Evolutionary conservation across 768 basidiomycete genomes (phyloP).

Genomic region (Suillus ampliporus): DNA sequence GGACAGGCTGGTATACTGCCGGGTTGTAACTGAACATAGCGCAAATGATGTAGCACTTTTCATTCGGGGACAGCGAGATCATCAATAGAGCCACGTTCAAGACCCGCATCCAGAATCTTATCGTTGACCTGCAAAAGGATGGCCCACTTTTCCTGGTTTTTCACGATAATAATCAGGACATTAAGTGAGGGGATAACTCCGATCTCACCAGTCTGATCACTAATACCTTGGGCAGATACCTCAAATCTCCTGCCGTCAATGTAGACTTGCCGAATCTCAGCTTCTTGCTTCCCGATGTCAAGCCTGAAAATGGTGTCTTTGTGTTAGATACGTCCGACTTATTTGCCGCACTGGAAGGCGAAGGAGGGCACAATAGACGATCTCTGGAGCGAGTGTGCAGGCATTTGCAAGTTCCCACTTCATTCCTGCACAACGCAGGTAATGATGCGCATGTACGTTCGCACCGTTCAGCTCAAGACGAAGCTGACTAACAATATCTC

Average conservation of each 20-base stretch:
- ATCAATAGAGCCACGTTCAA: constrained; percentile 59
- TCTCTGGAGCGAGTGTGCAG: constrained; percentile 66
- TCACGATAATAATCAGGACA: constrained; percentile 78
- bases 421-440: constrained; percentile 80
- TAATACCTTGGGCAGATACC: constrained; percentile 47
- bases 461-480: not conserved
- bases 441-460: constrained; percentile 80
- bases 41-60: constrained; percentile 54
- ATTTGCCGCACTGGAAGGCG: constrained; percentile 76
- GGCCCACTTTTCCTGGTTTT: constrained; percentile 82
- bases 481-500: constrained; percentile 12
- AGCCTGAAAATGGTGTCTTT: constrained; percentile 59
- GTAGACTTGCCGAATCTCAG: constrained; percentile 58
- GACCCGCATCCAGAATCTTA: constrained; percentile 51
- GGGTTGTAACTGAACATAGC: not conserved
- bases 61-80: constrained; percentile 66
- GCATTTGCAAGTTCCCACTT: constrained; percentile 61
- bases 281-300: constrained; percentile 61
- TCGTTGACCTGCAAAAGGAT: constrained; percentile 42
- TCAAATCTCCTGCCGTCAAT: constrained; percentile 54
- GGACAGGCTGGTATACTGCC: constrained; percentile 16
- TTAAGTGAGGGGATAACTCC: constrained; percentile 55
- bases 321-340: constrained; percentile 77
- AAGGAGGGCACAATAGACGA: constrained; percentile 53
- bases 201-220: not conserved